A percentile compares a stretch with the other conserved stretches of the same genome.
Conservation (phyloP, 2,329 filamentous ascomycete genomes). For the Trichoderma sp. region DNA sequence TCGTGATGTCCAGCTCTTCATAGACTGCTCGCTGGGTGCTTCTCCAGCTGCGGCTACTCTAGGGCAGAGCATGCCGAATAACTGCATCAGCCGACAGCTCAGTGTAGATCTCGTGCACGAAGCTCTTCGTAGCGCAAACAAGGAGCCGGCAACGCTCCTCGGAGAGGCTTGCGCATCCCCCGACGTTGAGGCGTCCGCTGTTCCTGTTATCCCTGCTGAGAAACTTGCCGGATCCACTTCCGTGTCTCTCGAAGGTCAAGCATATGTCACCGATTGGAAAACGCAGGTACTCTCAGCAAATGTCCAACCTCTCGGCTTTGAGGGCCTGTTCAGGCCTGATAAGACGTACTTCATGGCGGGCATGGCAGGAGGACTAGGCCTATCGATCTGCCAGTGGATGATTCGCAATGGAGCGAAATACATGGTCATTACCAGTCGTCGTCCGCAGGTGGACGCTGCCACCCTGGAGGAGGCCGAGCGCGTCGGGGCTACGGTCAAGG, state of each 20-base stretch:
- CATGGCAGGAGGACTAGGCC: conserved; percentile 41
- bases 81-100: no score
- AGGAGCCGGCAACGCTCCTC: no score
- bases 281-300: background rate
- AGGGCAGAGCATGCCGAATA: no score
- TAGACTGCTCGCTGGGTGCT: background rate
- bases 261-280: background rate
- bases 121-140: no score
- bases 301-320: conserved; percentile 32
- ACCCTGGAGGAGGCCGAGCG: background rate
- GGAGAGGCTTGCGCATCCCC: no score
- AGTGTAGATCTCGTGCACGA: no score
- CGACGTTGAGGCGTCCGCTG: no score
- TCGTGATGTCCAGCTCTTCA: background rate
- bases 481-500: background rate
- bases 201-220: no score
- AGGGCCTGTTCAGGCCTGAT: conserved; percentile 27
- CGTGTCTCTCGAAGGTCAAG: background rate
- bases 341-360: conserved; percentile 42
- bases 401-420: conserved; percentile 41
- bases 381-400: conserved; percentile 47
- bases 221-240: background rate
- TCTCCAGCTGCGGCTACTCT: no score
- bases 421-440: conserved; percentile 45
- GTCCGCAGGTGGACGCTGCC: background rate